Evolutionary conservation across 768 basidiomycete genomes (phyloP).

Genomic region (Mrakia gelida): DNA sequence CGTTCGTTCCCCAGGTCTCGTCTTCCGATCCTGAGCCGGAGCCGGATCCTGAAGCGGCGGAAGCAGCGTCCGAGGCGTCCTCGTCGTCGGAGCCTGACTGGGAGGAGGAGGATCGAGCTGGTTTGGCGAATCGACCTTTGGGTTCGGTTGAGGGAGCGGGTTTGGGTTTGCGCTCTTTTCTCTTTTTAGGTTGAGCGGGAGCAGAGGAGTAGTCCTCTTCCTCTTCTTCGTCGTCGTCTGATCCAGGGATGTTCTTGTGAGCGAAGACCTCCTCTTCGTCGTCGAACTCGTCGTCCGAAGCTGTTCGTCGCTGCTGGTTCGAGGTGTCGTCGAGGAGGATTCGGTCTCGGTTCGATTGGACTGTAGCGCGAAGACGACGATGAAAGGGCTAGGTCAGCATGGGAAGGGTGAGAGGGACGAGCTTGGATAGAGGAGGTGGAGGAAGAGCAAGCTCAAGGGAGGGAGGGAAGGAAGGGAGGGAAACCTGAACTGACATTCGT

Average conservation of each 20-base stretch:
- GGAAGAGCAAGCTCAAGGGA: not conserved
- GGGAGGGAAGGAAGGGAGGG: not conserved
- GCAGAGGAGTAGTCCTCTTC: constrained; percentile 46
- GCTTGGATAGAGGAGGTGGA: too few relatives aligned
- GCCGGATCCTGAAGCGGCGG: not conserved
- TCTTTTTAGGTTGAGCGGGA: constrained; percentile 50
- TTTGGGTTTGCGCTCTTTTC: constrained; percentile 39
- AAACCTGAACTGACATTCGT: constrained; percentile 18
- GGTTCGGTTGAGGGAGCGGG: constrained; percentile 43
- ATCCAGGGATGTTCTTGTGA: constrained; percentile 53
- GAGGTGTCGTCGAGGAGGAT: constrained; percentile 62
- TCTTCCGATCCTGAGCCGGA: constrained; percentile 41
- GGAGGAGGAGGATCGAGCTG: constrained; percentile 13
- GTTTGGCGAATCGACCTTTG: constrained; percentile 32
- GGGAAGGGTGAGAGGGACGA: too few relatives aligned
- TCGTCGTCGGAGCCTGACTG: not conserved
- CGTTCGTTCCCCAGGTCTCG: constrained; percentile 77
- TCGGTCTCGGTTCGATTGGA: constrained; percentile 68
- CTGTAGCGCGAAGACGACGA: constrained; percentile 50
- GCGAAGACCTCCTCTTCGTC: constrained; percentile 81
- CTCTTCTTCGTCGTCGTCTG: constrained; percentile 42
- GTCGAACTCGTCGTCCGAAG: constrained; percentile 39
- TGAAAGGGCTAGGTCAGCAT: not conserved
- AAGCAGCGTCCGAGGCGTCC: not conserved
- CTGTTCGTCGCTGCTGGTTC: constrained; percentile 35